Percentiles rank a stretch among this genome's conserved stretches.
phyloP scores from a whole-genome alignment of 2,329 filamentous ascomycete species.

The Trichoderma gracile region DNA sequence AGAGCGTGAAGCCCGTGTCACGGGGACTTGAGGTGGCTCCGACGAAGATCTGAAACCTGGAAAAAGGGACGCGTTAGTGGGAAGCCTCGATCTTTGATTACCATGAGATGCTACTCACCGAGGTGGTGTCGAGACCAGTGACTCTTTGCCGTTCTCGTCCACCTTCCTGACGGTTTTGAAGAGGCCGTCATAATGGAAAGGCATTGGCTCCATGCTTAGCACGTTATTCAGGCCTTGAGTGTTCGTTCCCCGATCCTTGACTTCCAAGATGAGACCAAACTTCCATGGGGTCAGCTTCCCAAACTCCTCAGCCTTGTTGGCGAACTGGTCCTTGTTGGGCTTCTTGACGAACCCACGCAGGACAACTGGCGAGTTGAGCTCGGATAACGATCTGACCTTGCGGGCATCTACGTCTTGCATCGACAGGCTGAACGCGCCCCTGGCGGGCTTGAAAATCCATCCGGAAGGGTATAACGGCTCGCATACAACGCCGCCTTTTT shows the following conservation, averaged over 20 bases:
- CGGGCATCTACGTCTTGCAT: constrained; percentile 47
- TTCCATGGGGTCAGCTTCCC: constrained; percentile 54
- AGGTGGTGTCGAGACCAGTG: constrained; percentile 46
- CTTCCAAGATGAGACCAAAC: constrained; percentile 53
- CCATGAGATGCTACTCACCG: constrained; percentile 35
- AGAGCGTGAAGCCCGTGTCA: constrained; percentile 55
- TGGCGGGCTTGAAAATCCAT: constrained; percentile 43
- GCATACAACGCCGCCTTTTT: constrained; percentile 42
- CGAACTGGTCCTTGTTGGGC: constrained; percentile 46
- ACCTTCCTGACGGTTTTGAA: constrained; percentile 52
- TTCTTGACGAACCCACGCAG: constrained; percentile 54
- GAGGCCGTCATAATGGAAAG: constrained; percentile 58
- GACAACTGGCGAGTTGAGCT: constrained; percentile 54
- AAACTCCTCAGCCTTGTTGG: constrained; percentile 49
- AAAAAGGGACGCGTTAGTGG: constrained; percentile 1
- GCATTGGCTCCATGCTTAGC: constrained; percentile 56
- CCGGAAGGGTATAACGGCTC: constrained; percentile 52
- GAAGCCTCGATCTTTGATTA: no score
- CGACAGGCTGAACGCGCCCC: constrained; percentile 36
- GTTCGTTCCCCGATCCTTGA: constrained; percentile 50
- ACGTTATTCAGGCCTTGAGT: constrained; percentile 53
- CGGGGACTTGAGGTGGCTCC: constrained; percentile 49
- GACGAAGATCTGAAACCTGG: constrained; percentile 55
- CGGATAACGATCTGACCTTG: constrained; percentile 49
- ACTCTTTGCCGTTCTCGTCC: constrained; percentile 43